Evolutionary conservation across 495 filamentous ascomycete species (phyloP), one percentile per base, ranked within the genome.

Genomic region (Trichoderma virens): DNA sequence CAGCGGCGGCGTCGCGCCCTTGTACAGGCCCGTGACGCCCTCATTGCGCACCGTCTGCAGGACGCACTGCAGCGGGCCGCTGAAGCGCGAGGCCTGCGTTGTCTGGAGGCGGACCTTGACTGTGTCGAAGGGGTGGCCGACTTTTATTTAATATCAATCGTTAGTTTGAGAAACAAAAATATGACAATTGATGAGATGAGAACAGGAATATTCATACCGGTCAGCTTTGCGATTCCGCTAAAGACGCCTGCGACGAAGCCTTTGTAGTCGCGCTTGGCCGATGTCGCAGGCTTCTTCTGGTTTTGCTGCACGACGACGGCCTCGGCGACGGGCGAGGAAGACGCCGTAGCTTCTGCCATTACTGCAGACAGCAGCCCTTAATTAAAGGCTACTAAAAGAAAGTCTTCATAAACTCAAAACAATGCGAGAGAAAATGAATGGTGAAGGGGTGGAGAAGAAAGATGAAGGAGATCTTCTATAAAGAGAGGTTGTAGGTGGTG

Each of bases 31-130:
- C 27, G 75, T 72, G 34, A 93, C 73, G 16, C 91, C 90, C 72
- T 97, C 92, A 70, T 91, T 87, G 47, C 87, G 84, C 54, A 96
- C 43, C 16, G 91, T 97, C 68, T 90, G 87, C 43, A 89, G 71
- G 3, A 96, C 78, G 71, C 94, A 98, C 70, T 95, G 86, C n/a
- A 93, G 70, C 0, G 94, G 93, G 2, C 94, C 94, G 59, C 77
- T 79, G 79, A 98, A 98, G 67, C 89, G 91, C 0, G 80, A 73
- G 61, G 85, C 72, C 68, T 86, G 76, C 60, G 89, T 89, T n/a
- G 94, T 97, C 73, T 98, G 94, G 25, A 98, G 79, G 27, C 94
- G 90, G 66, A 97, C 93, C 76, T 98, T 97, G 74, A 98, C 86
- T 0, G 93, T 98, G 73, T 98, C 93, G 80, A 98, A 98, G 67